Base-by-base conservation (phyloP, 306 rosid genomes). In the Cicer judaicum region DNA sequence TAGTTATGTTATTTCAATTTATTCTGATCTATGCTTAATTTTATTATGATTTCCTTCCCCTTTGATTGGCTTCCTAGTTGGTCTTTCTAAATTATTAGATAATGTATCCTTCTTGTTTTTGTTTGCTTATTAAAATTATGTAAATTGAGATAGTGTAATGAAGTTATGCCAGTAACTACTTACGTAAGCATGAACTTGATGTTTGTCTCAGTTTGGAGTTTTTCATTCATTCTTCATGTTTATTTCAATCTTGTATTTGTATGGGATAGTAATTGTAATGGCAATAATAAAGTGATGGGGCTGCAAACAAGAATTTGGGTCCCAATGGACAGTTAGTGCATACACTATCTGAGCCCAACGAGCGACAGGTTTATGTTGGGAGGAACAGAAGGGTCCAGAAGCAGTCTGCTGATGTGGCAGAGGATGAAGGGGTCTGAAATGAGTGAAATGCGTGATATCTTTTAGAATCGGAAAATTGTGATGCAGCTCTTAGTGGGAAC, bases 111-210 rank as follows among this genome's bases (percentile, higher is more conserved):
- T 14, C 34, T 70, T 14, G 40, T 76, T 29, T 63, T 29, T 63
- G 68, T 70, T 47, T 47, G 11, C 24, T 5, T 78, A 24, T 46
- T 24, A 43, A 68, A 67, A 50, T 60, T n/a, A 38, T 64, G 38
- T 38, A 39, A 39, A 10, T 48, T 48, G 38, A 21, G 12, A 21
- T 29, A 13, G 47, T 19, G 68, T 42, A 42, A 47, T 63, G 63
- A 68, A 70, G 65, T 39, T 70, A 64, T 74, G 70, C 62, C 24
- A 9, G 13, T 56, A 74, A 43, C n/a, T 48, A 72, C 47, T 55
- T 50, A 21, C 29, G 34, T 24, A 8, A 40, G 46, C 47, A 19
- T 46, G 47, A 70, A 70, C 60, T 53, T 46, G 41, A 38, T 12
- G 47, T 34, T 68, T 60, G 41, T 62, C 65, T 67, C 56, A 49